Evolutionary conservation across 1,139 yeast genomes (phyloP), one percentile per base, ranked within the genome.

Genomic region (Pichia sp.): DNA sequence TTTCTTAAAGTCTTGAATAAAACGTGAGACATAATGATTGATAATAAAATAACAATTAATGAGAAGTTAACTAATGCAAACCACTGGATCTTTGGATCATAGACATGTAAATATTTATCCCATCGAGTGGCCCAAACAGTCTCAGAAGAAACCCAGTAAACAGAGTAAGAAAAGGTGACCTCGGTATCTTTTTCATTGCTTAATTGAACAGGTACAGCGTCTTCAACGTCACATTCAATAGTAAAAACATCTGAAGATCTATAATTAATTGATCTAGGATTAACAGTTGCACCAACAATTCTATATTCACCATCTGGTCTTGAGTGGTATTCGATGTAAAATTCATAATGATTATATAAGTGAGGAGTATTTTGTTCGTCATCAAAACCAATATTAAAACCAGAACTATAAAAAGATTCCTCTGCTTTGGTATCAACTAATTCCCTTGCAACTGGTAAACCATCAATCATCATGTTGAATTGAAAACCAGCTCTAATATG

Each of bases 91-190:
- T 83, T 82, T 42, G 96, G 94, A 60, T 87, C 95, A 59, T 80
- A 83, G 28, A 84, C 93, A 56, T 87, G 95, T 56, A 91, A 72
- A 61, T 91, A 91, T 62, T 87, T 86, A 62, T 91, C 98, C 99
- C 99, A 91, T 67, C 99, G 80, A 1, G 97, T 91, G 25, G 97
- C 97, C 98, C 97, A 91, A 10, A 81, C 78, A 13, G 93, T 85
- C 13, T 66, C 68, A 14, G 94, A 82, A 44, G 74, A 73, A 24
- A 66, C 62, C 72, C 91, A 91, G 27, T 61, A 64, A 25, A 81
- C 82, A 4, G 83, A 76, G 57, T 81, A 81, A 16, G 83, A 69
- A 62, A 76, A 81, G 5, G 66, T 58, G 28, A 79, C 82, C 9
- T 55, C 53, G 11, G 73, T 68, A 11, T 66, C 68, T 11, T 55